A percentile compares a stretch with the other conserved stretches of the same genome.
These are phyloP conservation scores for Physocladia obscura DNA, from an alignment of 192 early-diverging fungal species.

Conservation along the genomic window DNA sequence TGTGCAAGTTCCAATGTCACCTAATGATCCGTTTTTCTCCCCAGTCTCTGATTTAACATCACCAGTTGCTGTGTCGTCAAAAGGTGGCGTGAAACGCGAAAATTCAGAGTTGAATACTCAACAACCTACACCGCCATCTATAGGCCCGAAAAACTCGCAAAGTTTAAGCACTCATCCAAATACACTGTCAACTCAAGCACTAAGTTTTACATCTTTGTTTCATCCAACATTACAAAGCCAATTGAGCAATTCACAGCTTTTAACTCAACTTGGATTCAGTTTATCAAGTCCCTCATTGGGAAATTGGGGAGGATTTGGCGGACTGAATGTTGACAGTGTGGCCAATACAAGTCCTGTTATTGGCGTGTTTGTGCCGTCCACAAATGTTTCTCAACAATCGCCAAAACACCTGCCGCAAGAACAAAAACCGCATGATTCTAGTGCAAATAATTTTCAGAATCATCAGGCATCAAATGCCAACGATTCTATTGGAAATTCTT, in stretches of 20 bases:
- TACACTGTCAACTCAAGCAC: not conserved
- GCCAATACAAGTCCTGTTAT: not conserved
- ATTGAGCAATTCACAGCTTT: not conserved
- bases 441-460: not conserved
- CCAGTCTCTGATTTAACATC: not conserved
- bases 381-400: no score
- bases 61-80: no score
- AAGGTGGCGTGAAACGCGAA: no score
- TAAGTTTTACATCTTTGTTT: not conserved
- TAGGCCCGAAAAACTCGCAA: no score
- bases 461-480: not conserved
- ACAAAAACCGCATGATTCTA: not conserved
- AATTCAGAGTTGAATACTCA: no score
- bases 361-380: not conserved
- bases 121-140: no score
- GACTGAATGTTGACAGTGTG: not conserved
- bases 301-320: not conserved
- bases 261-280: not conserved
- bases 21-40: not conserved
- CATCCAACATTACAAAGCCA: conserved; percentile 10
- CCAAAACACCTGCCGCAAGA: no score
- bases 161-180: no score
- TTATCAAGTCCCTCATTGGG: not conserved
- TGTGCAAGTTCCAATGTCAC: not conserved
- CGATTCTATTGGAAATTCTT: not conserved